Conservation (phyloP, 2,329 filamentous ascomycete genomes). For the Aureobasidium sp. region DNA sequence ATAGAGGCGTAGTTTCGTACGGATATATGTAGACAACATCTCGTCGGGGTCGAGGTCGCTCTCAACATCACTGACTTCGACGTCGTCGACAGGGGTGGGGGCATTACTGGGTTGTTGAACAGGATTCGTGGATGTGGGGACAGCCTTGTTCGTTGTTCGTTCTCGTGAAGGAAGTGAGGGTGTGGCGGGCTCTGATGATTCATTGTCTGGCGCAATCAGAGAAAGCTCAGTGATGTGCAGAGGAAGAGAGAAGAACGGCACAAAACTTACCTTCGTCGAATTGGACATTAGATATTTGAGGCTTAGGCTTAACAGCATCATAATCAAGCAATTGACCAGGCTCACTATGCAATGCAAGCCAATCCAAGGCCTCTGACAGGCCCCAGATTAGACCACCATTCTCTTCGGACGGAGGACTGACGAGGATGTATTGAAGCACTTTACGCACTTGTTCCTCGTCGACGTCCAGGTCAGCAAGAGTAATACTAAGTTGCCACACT, state of each 20-base stretch:
- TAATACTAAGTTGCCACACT: constrained; percentile 77
- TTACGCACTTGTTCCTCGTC: constrained; percentile 55
- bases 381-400: constrained; percentile 65
- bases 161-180: not conserved
- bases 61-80: constrained; percentile 42
- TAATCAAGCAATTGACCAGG: constrained; percentile 27
- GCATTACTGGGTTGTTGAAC: not conserved
- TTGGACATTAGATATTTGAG: not conserved
- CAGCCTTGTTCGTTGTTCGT: not conserved
- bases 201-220: constrained; percentile 13
- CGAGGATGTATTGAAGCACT: constrained; percentile 59
- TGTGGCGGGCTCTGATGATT: not conserved
- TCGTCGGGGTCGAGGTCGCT: constrained; percentile 46
- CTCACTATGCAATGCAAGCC: constrained; percentile 73
- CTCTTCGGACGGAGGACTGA: constrained; percentile 54
- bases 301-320: constrained; percentile 26
- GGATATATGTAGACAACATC: constrained; percentile 65
- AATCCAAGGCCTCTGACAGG: constrained; percentile 79
- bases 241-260: not conserved
- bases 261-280: constrained; percentile 12
- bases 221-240: not conserved
- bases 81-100: constrained; percentile 21
- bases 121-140: not conserved
- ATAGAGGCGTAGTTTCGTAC: constrained; percentile 55
- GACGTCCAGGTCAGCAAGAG: constrained; percentile 64